phyloP scores from a whole-genome alignment of 1,139 yeast genomes.

The Chernovozyma sophiae-reginae region DNA sequence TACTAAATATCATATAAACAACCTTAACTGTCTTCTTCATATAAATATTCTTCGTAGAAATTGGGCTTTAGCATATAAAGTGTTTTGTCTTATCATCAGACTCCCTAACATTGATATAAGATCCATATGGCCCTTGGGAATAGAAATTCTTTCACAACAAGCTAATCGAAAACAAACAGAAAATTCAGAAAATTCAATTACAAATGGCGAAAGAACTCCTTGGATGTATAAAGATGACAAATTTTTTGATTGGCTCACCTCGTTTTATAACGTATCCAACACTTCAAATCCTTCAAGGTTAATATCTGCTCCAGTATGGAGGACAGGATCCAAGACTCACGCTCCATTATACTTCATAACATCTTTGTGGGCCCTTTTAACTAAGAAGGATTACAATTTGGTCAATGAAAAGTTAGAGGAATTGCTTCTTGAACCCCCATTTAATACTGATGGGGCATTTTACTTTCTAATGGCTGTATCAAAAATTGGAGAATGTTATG shows the following conservation, averaged over 20 bases:
- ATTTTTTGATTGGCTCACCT: constrained; percentile 33
- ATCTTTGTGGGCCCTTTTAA: constrained; percentile 33
- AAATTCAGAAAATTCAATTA: not conserved
- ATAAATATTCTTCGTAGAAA: constrained; percentile 37
- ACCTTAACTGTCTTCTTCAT: constrained; percentile 32
- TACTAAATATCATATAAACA: constrained; percentile 26
- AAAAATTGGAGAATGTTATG: constrained; percentile 1
- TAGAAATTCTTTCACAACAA: constrained; percentile 24
- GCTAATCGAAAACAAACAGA: not conserved
- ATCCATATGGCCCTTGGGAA: constrained; percentile 58
- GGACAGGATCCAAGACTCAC: constrained; percentile 33
- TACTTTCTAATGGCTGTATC: constrained; percentile 32
- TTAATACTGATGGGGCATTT: constrained; percentile 39
- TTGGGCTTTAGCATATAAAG: constrained; percentile 53
- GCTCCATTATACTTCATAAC: constrained; percentile 37
- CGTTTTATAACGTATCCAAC: constrained; percentile 19
- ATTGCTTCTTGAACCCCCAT: constrained; percentile 42
- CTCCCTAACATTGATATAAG: constrained; percentile 48
- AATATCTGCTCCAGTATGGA: constrained; percentile 35
- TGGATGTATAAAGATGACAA: constrained; percentile 20
- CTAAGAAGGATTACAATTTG: constrained; percentile 20
- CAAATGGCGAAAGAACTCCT: not conserved
- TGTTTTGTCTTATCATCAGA: constrained; percentile 47
- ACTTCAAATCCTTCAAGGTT: constrained; percentile 8
- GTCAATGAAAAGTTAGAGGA: constrained; percentile 33